These are phyloP conservation scores for Trichoderma asperellum DNA, from an alignment of 2,329 filamentous ascomycete genomes.

Conservation along the genomic window DNA sequence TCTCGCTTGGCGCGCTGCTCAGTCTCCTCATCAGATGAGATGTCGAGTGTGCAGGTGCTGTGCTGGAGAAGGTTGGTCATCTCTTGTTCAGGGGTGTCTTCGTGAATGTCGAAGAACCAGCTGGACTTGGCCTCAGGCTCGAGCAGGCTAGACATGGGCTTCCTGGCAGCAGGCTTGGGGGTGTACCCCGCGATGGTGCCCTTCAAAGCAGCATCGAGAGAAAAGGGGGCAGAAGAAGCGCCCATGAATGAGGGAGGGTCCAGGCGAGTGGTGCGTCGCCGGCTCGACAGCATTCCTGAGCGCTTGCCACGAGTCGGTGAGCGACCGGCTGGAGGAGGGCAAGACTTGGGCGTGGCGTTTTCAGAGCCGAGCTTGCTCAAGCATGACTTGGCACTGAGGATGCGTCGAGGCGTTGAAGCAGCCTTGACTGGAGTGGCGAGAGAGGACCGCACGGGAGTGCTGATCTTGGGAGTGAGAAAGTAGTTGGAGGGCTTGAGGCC, in stretches of 20 bases:
- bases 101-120: constrained; percentile 95
- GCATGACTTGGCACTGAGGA: constrained; percentile 59
- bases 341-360: constrained; percentile 48
- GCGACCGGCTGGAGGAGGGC: constrained; percentile 74
- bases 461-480: constrained; percentile 48
- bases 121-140: constrained; percentile 60
- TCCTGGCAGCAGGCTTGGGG: constrained; percentile 45
- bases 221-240: constrained; percentile 67
- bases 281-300: constrained; percentile 68
- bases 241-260: constrained; percentile 68
- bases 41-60: constrained; percentile 82
- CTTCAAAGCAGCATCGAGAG: constrained; percentile 80
- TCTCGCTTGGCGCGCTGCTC: constrained; percentile 56
- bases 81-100: constrained; percentile 87
- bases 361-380: constrained; percentile 49
- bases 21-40: constrained; percentile 83
- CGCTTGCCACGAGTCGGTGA: constrained; percentile 76
- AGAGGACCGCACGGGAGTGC: constrained; percentile 42
- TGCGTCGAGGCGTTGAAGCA: constrained; percentile 44
- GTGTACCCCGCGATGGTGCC: constrained; percentile 70
- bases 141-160: constrained; percentile 38
- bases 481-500: constrained; percentile 54
- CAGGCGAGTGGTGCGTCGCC: constrained; percentile 69
- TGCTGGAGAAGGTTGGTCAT: constrained; percentile 93
- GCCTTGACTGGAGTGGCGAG: constrained; percentile 40